phyloP scores from a whole-genome alignment of 2,329 filamentous ascomycete species.

The Juglanconis juglandina region DNA sequence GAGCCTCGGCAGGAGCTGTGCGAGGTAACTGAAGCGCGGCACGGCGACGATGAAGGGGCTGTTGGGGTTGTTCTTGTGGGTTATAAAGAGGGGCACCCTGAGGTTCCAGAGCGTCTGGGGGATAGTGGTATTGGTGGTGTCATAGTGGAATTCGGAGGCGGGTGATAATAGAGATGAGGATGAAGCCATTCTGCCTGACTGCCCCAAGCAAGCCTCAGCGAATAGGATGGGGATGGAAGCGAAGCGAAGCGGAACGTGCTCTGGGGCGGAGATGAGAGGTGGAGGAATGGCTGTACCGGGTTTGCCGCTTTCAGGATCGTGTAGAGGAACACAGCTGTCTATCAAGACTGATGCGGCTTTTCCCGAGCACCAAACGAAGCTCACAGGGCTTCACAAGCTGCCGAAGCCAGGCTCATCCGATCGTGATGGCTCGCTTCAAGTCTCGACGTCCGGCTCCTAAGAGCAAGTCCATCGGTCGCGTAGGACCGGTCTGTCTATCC shows the following conservation, averaged over 20 bases:
- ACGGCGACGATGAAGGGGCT: constrained; percentile 51
- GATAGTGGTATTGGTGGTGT: constrained; percentile 24
- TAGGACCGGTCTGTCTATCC: background rate
- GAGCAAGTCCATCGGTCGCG: background rate
- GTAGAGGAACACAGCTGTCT: background rate
- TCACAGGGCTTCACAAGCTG: background rate
- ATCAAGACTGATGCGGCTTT: background rate
- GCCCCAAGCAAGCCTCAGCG: background rate
- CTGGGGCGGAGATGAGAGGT: background rate
- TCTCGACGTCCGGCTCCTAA: background rate
- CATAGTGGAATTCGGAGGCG: background rate
- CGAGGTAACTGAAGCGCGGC: constrained; percentile 58
- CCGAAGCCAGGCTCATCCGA: background rate
- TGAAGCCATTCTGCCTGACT: constrained; percentile 8
- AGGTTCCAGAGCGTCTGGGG: constrained; percentile 52
- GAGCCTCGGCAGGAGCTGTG: constrained; percentile 54
- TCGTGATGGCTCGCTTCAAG: background rate
- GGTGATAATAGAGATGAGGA: constrained; percentile 2
- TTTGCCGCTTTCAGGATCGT: background rate
- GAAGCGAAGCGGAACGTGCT: background rate
- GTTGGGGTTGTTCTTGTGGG: constrained; percentile 43
- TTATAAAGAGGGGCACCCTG: constrained; percentile 53
- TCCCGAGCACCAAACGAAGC: background rate
- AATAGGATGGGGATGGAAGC: background rate
- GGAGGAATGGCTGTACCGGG: background rate